Conservation (phyloP, 2,329 filamentous ascomycete genomes). For the Penicillium oxalicum region DNA sequence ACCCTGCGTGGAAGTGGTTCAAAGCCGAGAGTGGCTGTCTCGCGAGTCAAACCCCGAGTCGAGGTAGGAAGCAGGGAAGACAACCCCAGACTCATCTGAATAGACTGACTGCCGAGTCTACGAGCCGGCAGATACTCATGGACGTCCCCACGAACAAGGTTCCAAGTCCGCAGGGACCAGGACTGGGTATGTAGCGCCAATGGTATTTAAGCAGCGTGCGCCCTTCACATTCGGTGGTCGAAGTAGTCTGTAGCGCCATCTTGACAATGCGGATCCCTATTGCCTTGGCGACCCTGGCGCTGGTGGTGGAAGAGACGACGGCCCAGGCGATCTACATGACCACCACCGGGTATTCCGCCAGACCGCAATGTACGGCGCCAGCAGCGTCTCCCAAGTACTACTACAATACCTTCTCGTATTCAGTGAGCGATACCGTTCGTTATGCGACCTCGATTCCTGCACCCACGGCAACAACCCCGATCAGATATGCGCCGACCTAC, state of each 20-base stretch:
- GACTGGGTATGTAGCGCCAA: too few species aligned
- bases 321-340: constrained; percentile 26
- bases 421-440: constrained; percentile 25
- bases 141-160: too few species aligned
- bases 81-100: too few species aligned
- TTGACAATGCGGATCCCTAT: constrained; percentile 1
- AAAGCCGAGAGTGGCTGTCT: too few species aligned
- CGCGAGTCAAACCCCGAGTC: too few species aligned
- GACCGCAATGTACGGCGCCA: constrained; percentile 23
- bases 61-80: too few species aligned
- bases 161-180: too few species aligned
- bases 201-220: too few species aligned
- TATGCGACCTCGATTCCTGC: constrained; percentile 28
- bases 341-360: constrained; percentile 18
- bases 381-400: constrained; percentile 17
- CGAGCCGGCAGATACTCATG: too few species aligned
- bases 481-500: constrained; percentile 25
- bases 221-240: too few species aligned
- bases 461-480: constrained; percentile 21
- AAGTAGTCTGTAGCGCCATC: not conserved
- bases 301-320: constrained; percentile 4
- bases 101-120: too few species aligned
- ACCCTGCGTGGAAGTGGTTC: too few species aligned
- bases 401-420: constrained; percentile 26
- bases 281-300: not conserved